Evolutionary conservation across 2,329 filamentous ascomycete species (phyloP).

Genomic region (Colletotrichum eleusines): DNA sequence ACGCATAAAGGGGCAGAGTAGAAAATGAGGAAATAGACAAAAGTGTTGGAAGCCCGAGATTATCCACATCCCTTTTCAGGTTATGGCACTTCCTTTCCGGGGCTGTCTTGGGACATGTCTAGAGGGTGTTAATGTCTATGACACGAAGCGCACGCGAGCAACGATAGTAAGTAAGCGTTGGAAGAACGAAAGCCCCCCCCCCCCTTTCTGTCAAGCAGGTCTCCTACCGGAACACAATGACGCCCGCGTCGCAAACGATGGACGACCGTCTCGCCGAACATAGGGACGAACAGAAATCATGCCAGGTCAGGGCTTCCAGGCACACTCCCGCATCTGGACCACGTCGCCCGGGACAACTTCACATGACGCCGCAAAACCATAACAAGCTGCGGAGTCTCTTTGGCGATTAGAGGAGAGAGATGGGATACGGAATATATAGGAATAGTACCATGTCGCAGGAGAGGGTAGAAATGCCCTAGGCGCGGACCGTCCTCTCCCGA

Average conservation of each 20-base stretch:
- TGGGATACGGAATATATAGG: background rate
- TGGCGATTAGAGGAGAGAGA: background rate
- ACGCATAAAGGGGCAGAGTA: background rate
- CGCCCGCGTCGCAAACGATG: background rate
- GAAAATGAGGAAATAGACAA: background rate
- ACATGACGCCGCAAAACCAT: background rate
- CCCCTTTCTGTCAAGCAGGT: no score
- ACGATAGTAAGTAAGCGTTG: background rate
- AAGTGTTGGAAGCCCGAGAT: background rate
- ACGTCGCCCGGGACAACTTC: background rate
- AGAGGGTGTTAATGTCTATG: background rate
- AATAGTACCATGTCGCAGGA: slow-evolving; percentile 4
- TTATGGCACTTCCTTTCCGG: background rate
- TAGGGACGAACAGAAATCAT: background rate
- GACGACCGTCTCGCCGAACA: background rate
- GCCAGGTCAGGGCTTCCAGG: fast-evolving
- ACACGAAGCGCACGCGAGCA: background rate
- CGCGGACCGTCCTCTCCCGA: background rate
- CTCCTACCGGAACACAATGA: background rate
- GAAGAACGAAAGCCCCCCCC: background rate
- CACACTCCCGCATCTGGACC: no score
- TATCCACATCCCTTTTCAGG: background rate
- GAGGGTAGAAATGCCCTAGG: background rate
- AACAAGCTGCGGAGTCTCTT: no score
- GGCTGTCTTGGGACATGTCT: background rate